phyloP scores from a whole-genome alignment of 1,139 yeast species.

The Eremothecium sinecaudum region DNA sequence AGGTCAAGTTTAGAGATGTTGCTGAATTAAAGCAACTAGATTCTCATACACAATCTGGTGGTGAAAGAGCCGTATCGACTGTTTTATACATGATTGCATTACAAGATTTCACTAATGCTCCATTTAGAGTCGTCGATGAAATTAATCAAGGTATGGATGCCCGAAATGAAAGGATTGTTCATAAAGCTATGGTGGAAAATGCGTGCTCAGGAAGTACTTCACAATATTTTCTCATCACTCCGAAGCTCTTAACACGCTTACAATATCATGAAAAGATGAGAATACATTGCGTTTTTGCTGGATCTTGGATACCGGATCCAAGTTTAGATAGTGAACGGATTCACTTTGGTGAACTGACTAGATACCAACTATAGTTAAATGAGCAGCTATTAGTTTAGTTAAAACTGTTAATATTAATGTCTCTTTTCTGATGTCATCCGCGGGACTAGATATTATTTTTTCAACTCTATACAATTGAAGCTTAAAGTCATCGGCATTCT shows the following conservation, averaged over 20 bases:
- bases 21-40: slow-evolving; percentile 63
- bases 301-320: slow-evolving; percentile 38
- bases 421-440: not conserved
- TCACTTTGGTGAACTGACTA: slow-evolving; percentile 32
- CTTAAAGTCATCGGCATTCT: too few relatives aligned
- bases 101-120: slow-evolving; percentile 85
- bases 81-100: slow-evolving; percentile 82
- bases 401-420: not conserved
- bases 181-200: slow-evolving; percentile 73
- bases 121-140: slow-evolving; percentile 93
- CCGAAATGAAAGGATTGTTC: slow-evolving; percentile 79
- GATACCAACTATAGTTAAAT: slow-evolving; percentile 21
- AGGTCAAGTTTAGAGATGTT: slow-evolving; percentile 76
- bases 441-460: too few relatives aligned
- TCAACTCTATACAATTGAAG: too few relatives aligned
- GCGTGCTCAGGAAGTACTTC: slow-evolving; percentile 57
- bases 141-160: slow-evolving; percentile 99
- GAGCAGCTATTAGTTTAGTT: too few relatives aligned
- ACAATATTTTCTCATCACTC: slow-evolving; percentile 88
- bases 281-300: slow-evolving; percentile 80
- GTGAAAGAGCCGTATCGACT: slow-evolving; percentile 93
- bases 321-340: slow-evolving; percentile 23
- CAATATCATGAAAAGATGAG: slow-evolving; percentile 76
- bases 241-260: slow-evolving; percentile 73
- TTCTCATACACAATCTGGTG: slow-evolving; percentile 90